phyloP scores from a whole-genome alignment of 495 filamentous ascomycete species.

The Sphaerosporella brunnea region DNA sequence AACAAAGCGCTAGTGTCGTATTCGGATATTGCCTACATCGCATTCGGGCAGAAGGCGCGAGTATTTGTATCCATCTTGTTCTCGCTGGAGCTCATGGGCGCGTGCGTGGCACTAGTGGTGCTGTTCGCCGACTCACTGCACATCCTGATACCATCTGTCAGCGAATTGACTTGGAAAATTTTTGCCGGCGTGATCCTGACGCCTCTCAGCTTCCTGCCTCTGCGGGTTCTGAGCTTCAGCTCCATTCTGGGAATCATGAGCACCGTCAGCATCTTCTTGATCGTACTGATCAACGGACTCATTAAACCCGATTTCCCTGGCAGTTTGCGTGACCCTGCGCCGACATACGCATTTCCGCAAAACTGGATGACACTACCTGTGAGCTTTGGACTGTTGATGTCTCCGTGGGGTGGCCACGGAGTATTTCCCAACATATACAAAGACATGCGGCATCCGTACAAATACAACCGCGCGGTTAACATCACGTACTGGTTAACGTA shows the following conservation, averaged over 20 bases:
- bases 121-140: slow-evolving; percentile 84
- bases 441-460: slow-evolving; percentile 89
- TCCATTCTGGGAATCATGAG: slow-evolving; percentile 80
- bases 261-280: slow-evolving; percentile 64
- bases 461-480: slow-evolving; percentile 58
- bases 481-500: slow-evolving; percentile 87
- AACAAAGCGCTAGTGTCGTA: slow-evolving; percentile 60
- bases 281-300: slow-evolving; percentile 69
- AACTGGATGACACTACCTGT: slow-evolving; percentile 85
- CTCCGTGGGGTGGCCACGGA: slow-evolving; percentile 86
- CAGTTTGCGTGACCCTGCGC: slow-evolving; percentile 66
- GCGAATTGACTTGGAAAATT: slow-evolving; percentile 64
- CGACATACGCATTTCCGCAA: slow-evolving; percentile 56
- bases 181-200: slow-evolving; percentile 64
- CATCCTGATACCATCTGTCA: slow-evolving; percentile 56
- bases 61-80: slow-evolving; percentile 71
- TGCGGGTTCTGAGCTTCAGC: slow-evolving; percentile 71
- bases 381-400: slow-evolving; percentile 89
- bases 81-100: slow-evolving; percentile 68
- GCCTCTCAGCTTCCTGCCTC: slow-evolving; percentile 69
- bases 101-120: slow-evolving; percentile 79
- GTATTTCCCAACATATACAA: slow-evolving; percentile 96
- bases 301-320: slow-evolving; percentile 66
- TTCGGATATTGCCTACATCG: slow-evolving; percentile 81
- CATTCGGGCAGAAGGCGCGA: slow-evolving; percentile 70